Conservation (phyloP, 805 yeast species). For the Saturnispora dispora region DNA sequence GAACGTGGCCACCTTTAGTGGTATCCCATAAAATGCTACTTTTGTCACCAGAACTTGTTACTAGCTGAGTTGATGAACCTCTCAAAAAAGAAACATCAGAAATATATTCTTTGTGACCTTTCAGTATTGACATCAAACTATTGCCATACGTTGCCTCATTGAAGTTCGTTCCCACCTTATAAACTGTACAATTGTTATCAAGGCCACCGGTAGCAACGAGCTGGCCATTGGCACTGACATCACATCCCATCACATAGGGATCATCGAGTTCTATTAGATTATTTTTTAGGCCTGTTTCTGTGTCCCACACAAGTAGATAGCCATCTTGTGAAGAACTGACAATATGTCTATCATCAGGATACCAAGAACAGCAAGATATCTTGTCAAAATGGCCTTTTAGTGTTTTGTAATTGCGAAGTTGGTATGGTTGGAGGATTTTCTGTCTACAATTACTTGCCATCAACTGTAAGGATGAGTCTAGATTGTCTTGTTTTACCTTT, state of each 20-base stretch:
- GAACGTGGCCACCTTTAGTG: constrained; percentile 41
- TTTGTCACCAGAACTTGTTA: constrained; percentile 80
- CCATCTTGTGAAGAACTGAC: constrained; percentile 84
- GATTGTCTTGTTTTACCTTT: constrained; percentile 21
- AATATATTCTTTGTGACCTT: constrained; percentile 78
- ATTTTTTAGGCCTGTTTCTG: constrained; percentile 58
- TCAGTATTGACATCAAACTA: constrained; percentile 42
- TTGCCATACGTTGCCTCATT: constrained; percentile 11
- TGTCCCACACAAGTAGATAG: constrained; percentile 75
- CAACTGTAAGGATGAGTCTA: constrained; percentile 21
- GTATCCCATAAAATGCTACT: constrained; percentile 77
- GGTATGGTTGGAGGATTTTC: constrained; percentile 5
- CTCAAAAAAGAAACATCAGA: constrained; percentile 63
- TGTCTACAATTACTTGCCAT: constrained; percentile 21
- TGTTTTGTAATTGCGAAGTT: constrained; percentile 22
- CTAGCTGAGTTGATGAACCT: constrained; percentile 35
- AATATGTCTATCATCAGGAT: constrained; percentile 48
- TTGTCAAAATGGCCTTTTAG: constrained; percentile 66
- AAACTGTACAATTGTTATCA: constrained; percentile 69
- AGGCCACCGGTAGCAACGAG: constrained; percentile 76
- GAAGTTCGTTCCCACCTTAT: constrained; percentile 30
- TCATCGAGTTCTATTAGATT: constrained; percentile 66
- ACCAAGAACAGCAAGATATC: constrained; percentile 63
- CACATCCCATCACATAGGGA: constrained; percentile 74
- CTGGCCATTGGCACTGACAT: constrained; percentile 55